Base-by-base conservation (phyloP, 2,329 filamentous ascomycete species). In the Alternaria sp. region DNA sequence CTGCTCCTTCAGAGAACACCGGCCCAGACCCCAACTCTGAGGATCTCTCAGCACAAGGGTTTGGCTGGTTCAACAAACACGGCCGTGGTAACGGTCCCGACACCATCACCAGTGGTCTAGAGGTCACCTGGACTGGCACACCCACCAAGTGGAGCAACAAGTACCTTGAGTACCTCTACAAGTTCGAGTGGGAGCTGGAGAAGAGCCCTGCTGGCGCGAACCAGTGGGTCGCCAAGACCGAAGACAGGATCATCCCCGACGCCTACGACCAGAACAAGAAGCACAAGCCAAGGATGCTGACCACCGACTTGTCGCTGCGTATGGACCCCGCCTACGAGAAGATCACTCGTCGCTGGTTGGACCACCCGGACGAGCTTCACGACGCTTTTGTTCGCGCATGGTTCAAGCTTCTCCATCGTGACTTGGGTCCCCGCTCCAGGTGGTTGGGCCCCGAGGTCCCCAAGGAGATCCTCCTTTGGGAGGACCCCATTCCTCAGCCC, bases 401-500 rank as follows among this genome's bases (percentile, higher is more conserved):
- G 90, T 93, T 91, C 85, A 93, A 93, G 86, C 85, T 93, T 40
- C 82, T 90, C 33, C 90, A 93, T 81, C 90, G 90, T 80, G 90
- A 93, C 75, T 85, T 93, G 80, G 90, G 90, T 14, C 90, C 90
- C 41, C 81, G 85, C 53, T 74, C 83, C 24, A 89, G 88, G 73
- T 93, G 90, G 82, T 71, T 92, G 45, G 90, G 90, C 29, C 90
- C 90, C 1, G 90, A 93, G 78, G 82, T 91, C 17, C 90, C 90
- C 46, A 80, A 82, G 52, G 88, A 93, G 81, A 81, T 82, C 11
- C 81, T 89, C n/a, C 72, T 87, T 69, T 93, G 90, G 90, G 88
- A 93, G 72, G 90, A 93, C 71, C 88, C 88, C 11, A 78, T 93
- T 48, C 90, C 90, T 24, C 75, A 82, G 5, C 77, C 82, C 5